Percentiles rank a stretch among this genome's conserved stretches.
Conservation (phyloP, 352 stramenopile genomes). For the Phytophthora tentaculata region DNA sequence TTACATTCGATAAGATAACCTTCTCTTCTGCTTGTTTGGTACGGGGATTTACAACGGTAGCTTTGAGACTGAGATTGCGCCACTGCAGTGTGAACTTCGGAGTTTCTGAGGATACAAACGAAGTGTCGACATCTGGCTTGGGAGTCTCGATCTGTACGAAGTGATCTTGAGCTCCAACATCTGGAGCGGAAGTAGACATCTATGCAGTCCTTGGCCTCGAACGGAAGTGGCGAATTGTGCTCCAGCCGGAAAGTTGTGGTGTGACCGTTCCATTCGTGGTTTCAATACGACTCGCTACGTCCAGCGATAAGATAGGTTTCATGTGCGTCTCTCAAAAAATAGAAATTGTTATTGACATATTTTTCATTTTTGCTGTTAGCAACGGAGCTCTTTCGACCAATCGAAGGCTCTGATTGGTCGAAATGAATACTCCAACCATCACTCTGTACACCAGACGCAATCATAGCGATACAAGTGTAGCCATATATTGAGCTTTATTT, state of each 20-base stretch:
- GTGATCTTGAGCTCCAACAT: constrained; percentile 12
- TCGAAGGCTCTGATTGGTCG: not conserved
- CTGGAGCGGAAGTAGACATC: constrained; percentile 6
- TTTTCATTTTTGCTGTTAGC: not conserved
- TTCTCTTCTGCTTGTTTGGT: not conserved
- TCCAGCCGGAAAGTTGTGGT: too few relatives aligned
- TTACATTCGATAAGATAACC: not conserved
- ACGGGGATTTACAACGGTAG: not conserved
- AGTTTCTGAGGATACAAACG: constrained; percentile 2
- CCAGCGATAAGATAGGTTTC: not conserved
- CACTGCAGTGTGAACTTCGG: not conserved
- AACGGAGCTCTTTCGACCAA: not conserved
- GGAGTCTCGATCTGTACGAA: constrained; percentile 35
- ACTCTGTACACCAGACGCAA: not conserved
- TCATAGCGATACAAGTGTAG: not conserved
- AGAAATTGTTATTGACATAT: not conserved
- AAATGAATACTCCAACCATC: not conserved
- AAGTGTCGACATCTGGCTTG: constrained; percentile 7
- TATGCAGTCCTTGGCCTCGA: not conserved
- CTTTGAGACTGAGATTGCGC: not conserved
- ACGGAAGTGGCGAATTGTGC: not conserved
- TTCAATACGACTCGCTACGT: too few relatives aligned
- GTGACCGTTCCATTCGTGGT: too few relatives aligned
- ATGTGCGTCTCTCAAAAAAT: not conserved
- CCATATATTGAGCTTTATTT: not conserved